These are phyloP conservation scores for Penicillium psychrofluorescens DNA, from an alignment of 495 filamentous ascomycete genomes.

Conservation along the genomic window DNA sequence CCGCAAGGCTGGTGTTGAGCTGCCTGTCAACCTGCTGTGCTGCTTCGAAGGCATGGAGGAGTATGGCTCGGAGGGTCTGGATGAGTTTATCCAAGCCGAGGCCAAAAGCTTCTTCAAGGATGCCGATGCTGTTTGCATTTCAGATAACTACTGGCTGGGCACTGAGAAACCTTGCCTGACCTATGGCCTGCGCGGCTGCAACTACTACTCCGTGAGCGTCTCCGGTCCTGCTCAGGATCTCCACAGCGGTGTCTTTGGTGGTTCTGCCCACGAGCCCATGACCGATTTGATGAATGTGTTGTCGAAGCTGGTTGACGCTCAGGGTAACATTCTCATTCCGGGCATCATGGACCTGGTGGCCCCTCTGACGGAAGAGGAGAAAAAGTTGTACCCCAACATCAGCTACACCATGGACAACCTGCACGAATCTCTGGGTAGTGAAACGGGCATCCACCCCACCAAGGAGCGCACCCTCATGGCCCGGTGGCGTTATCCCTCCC, in stretches of 20 bases:
- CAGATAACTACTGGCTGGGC: constrained; percentile 99
- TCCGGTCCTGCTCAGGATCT: constrained; percentile 88
- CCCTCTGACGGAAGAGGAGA: constrained; percentile 78
- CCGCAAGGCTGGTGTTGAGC: constrained; percentile 84
- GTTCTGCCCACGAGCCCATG: constrained; percentile 95
- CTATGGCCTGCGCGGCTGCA: constrained; percentile 95
- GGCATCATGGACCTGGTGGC: constrained; percentile 89
- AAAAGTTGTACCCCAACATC: constrained; percentile 74
- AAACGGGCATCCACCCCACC: constrained; percentile 74
- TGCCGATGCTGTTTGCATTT: constrained; percentile 94
- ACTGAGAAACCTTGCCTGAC: constrained; percentile 97
- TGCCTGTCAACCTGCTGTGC: constrained; percentile 97
- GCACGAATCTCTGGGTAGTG: constrained; percentile 80
- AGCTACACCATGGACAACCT: constrained; percentile 93
- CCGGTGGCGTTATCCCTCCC: constrained; percentile 86
- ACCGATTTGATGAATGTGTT: constrained; percentile 84
- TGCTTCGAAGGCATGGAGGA: constrained; percentile 99
- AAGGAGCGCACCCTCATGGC: constrained; percentile 91
- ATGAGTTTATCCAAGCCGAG: constrained; percentile 87
- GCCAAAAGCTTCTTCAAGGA: constrained; percentile 89
- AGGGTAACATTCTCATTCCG: constrained; percentile 84
- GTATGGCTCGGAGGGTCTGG: constrained; percentile 92
- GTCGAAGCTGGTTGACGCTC: constrained; percentile 72
- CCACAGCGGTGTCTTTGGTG: constrained; percentile 94
- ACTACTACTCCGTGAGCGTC: constrained; percentile 87